Percentiles rank a stretch among this genome's conserved stretches.
Evolutionary conservation across 495 filamentous ascomycete genomes (phyloP).

Genomic region (Xylaria sp.): DNA sequence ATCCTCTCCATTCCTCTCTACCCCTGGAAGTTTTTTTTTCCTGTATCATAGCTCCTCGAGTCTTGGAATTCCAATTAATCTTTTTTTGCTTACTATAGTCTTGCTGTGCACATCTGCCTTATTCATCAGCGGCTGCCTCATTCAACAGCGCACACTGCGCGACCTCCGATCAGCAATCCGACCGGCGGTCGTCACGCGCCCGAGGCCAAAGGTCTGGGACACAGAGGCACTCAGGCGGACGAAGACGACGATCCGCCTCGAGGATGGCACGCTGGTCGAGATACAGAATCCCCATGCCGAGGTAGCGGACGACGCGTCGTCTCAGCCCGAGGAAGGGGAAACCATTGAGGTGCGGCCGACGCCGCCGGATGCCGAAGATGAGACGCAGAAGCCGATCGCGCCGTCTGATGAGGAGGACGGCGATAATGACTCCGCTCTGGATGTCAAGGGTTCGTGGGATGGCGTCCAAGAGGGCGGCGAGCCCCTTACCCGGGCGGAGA

Average conservation of each 20-base stretch:
- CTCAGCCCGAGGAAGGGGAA: conserved; percentile 8
- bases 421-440: conserved; percentile 27
- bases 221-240: conserved; percentile 33
- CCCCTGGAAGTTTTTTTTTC: neutral
- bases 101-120: conserved; percentile 59
- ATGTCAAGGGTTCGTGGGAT: conserved; percentile 34
- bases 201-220: conserved; percentile 50
- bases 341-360: conserved; percentile 44
- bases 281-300: conserved; percentile 32
- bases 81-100: conserved; percentile 40
- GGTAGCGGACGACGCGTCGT: neutral
- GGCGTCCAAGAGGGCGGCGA: conserved; percentile 34
- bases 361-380: conserved; percentile 29
- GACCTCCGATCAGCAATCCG: conserved; percentile 57
- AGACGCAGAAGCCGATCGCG: conserved; percentile 22
- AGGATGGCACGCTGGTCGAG: conserved; percentile 46
- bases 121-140: conserved; percentile 60
- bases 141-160: conserved; percentile 61
- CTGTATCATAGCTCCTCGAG: neutral
- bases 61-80: conserved; percentile 13
- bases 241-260: conserved; percentile 45
- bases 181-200: conserved; percentile 41
- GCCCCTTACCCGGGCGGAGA: conserved; percentile 53
- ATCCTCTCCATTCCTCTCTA: conserved; percentile 18
- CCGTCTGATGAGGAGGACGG: neutral